A percentile compares a stretch with the other conserved stretches of the same genome.
phyloP scores from a whole-genome alignment of 2,329 filamentous ascomycete genomes.

The Graphium sp. region DNA sequence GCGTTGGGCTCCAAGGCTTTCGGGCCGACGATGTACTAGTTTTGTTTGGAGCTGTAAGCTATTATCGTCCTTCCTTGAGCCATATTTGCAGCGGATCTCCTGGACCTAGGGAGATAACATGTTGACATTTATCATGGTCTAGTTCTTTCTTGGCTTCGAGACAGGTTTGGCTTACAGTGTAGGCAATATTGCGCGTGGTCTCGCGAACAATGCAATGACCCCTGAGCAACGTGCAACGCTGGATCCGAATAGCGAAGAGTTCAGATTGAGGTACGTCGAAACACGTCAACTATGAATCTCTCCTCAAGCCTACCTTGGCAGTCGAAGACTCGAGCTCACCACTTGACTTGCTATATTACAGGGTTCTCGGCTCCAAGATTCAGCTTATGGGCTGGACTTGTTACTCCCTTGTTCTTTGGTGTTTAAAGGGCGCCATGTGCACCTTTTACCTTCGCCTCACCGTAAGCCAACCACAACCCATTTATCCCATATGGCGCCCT shows the following conservation, averaged over 20 bases:
- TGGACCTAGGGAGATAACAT: too few species aligned
- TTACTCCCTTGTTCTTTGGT: slow-evolving; percentile 35
- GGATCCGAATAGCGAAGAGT: slow-evolving; percentile 24
- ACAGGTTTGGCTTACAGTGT: slow-evolving; percentile 32
- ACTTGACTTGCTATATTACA: slow-evolving; percentile 6
- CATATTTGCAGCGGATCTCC: too few species aligned
- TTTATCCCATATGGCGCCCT: too few species aligned
- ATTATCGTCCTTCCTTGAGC: too few species aligned
- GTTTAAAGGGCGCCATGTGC: slow-evolving; percentile 37
- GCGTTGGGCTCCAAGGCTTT: too few species aligned
- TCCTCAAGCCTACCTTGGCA: too few species aligned
- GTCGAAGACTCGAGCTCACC: too few species aligned
- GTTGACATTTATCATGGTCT: too few species aligned
- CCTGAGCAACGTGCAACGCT: slow-evolving; percentile 26
- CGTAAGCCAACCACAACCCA: slow-evolving; percentile 9
- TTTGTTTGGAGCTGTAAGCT: too few species aligned
- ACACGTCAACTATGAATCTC: too few species aligned
- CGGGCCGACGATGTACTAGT: too few species aligned
- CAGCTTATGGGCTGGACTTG: slow-evolving; percentile 37
- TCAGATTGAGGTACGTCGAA: slow-evolving; percentile 15
- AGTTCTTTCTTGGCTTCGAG: slow-evolving; percentile 34
- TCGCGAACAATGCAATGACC: slow-evolving; percentile 42
- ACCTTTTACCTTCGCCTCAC: slow-evolving; percentile 39
- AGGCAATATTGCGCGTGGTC: slow-evolving; percentile 26
- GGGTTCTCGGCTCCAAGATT: slow-evolving; percentile 37